Base-by-base conservation (phyloP, 1,139 yeast genomes). In the Pichia sp. region DNA sequence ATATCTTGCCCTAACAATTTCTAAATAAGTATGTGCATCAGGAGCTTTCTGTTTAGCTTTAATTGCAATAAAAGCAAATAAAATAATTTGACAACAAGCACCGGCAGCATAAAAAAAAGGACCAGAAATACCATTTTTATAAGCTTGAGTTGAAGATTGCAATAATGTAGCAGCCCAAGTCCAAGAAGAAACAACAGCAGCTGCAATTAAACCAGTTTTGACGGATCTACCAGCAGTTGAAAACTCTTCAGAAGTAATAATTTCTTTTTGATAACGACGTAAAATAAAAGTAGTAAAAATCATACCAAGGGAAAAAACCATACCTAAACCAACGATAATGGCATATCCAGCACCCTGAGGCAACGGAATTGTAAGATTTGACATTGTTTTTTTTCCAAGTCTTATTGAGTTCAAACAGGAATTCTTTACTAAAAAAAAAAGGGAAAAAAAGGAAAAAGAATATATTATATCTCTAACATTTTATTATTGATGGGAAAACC, bases 331-430 rank as follows among this genome's bases (percentile, higher is more conserved):
- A 22, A 87, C 82, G 23, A 89, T 87, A 48, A 89, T 82, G 30
- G 89, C 96, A 59, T 87, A 89, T n/a, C 96, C 96, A n/a, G 85
- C 90, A 39, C 86, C 82, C 62, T 83, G 85, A 3, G 82, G 76
- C 25, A 79, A 64, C 3, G 77, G 74, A 37, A 55, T 43, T 16
- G 44, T n/a, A 6, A 45, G 16, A 33, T 40, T 42, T 12, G 38
- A 6, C 51, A 48, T 40, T 7, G 6, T 37, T 16, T 16, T 16
- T 16, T 16, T 16, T 16, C 16, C 16, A 16, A 16, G 16, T 16
- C 16, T 16, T 16, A 16, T 16, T 16, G 16, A 16, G 16, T 16
- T 16, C 16, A 16, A 16, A 16, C 16, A 16, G 16, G 16, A 16
- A 16, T 16, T 16, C 16, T 16, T 16, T 16, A 16, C 16, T 16